phyloP scores from a whole-genome alignment of 2,329 filamentous ascomycete species.

The Penicillium sp. region DNA sequence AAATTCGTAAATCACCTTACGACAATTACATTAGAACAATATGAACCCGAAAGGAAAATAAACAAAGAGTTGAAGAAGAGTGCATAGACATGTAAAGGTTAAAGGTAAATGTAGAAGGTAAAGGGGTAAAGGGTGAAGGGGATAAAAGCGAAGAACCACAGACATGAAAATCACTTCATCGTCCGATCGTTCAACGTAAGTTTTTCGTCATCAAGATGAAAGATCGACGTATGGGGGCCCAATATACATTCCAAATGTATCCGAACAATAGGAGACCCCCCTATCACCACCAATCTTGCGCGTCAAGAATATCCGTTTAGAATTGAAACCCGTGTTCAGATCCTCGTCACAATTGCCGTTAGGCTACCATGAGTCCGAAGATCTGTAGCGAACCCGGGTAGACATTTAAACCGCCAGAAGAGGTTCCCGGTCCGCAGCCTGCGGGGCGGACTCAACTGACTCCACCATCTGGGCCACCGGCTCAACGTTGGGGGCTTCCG shows the following conservation, averaged over 20 bases:
- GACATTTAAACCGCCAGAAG: slow-evolving; percentile 31
- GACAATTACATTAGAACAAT: slow-evolving; percentile 25
- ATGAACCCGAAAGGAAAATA: slow-evolving; percentile 22
- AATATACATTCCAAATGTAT: slow-evolving; percentile 12
- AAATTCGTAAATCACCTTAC: slow-evolving; percentile 16
- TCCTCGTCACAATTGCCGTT: background rate
- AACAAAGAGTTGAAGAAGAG: slow-evolving; percentile 10
- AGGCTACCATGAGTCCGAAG: background rate
- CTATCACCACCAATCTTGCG: background rate
- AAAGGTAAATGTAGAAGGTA: background rate
- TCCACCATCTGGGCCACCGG: slow-evolving; percentile 28
- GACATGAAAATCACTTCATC: slow-evolving; percentile 14
- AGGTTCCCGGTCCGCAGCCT: slow-evolving; percentile 34
- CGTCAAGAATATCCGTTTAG: slow-evolving; percentile 14
- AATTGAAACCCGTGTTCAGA: slow-evolving; percentile 4
- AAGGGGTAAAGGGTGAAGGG: slow-evolving; percentile 4
- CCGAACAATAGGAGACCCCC: slow-evolving; percentile 3
- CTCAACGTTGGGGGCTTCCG: slow-evolving; percentile 46
- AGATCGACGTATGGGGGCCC: background rate
- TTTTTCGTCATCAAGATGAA: slow-evolving; percentile 13
- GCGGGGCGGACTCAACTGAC: slow-evolving; percentile 30
- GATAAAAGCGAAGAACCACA: slow-evolving; percentile 8
- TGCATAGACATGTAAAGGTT: slow-evolving; percentile 9
- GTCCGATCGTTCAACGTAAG: slow-evolving; percentile 13
- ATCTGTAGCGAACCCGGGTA: background rate